Base-by-base conservation (phyloP, 257 asterid genomes). In the Ocimum tenuiflorum region DNA sequence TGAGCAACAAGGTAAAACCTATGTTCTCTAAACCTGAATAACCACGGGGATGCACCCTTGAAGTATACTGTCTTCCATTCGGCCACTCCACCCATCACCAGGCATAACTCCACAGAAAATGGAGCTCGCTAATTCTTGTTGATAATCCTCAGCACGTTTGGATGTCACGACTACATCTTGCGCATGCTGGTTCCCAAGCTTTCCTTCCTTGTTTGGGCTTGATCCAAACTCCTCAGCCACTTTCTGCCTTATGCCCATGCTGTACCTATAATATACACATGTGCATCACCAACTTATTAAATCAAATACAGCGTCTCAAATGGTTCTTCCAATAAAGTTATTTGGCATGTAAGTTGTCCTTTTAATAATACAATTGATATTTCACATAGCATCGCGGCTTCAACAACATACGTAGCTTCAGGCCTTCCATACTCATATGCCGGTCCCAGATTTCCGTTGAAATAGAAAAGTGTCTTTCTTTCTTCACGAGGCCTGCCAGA, bases 11-110 rank as follows among this genome's bases (percentile, higher is more conserved):
- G 41, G 33, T 46, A 56, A 15, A 20, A 62, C 42, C 31, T n/a
- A 67, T 12, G 45, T 17, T 18, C 18, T 62, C 4, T 46, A 9
- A 4, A 86, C 98, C 96, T 91, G 99, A 75, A 94, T 90, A 52
- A 94, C 73, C 24, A 94, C 99, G 2, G 99, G 99, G 53, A 94
- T 88, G 86, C 99, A 94, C 20, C 97, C 99, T 60, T 90, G 99
- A 51, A 80, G 79, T 69, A 94, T 83, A 59, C 96, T 90, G 78
- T 94, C 99, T 77, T 94, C 99, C 96, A 94, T 88, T 58, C 99
- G 88, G 42, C 99, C 99, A 48, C 99, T 90, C 99, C 99, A 94
- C 41, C 99, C 99, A 63, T 94, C 99, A 70, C 99, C 99, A 27
- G 99, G 99, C 99, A 94, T 89, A 36, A 94, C 97, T 68, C 99